Evolutionary conservation across 2,329 filamentous ascomycete species (phyloP), one percentile per base, ranked within the genome.

Genomic region (Cercospora sp.): DNA sequence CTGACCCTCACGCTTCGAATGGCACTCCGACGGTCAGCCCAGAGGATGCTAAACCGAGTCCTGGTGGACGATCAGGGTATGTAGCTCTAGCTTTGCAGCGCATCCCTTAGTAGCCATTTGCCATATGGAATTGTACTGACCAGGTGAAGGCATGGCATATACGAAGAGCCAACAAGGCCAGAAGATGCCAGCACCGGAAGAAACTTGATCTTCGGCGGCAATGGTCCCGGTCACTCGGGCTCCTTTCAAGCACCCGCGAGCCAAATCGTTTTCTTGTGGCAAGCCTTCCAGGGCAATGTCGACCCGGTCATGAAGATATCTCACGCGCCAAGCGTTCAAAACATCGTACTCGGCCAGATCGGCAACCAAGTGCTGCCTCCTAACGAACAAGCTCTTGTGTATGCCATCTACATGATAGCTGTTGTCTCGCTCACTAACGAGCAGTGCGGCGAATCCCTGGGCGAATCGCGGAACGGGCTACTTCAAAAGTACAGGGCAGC

Each of bases 271-370:
- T 84, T 85, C 61, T 83, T 94, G 5, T 94, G 91, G 91, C 89
- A 93, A 76, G 82, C 88, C 8, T 93, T 90, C 71, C 80, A 93
- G 5, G 88, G 92, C 60, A 89, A 91, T 69, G 88, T 94, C 65
- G 91, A 94, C 73, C 91, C 91, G 0, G 77, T 93, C 57, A 87
- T 88, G 72, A 94, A 93, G 76, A 75, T 89, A 57, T 88, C 92
- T 26, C 91, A 94, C 75, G 85, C 90, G 1, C 91, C 91, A 0
- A 88, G 88, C 0, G 78, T 92, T 3, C 89, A 93, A 73, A 84
- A 86, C 57, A 81, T 93, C 7, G 84, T 90, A 42, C 86, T 91
- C 67, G 89, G 83, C 16, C 84, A 87, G 68, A 80, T 89, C 20
- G 79, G 81, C 12, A 83, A 82, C 51, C 78, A 92, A 1, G 84